Evolutionary conservation across 2,329 filamentous ascomycete genomes (phyloP).

Genomic region (Bimuria novae-zelandiae): DNA sequence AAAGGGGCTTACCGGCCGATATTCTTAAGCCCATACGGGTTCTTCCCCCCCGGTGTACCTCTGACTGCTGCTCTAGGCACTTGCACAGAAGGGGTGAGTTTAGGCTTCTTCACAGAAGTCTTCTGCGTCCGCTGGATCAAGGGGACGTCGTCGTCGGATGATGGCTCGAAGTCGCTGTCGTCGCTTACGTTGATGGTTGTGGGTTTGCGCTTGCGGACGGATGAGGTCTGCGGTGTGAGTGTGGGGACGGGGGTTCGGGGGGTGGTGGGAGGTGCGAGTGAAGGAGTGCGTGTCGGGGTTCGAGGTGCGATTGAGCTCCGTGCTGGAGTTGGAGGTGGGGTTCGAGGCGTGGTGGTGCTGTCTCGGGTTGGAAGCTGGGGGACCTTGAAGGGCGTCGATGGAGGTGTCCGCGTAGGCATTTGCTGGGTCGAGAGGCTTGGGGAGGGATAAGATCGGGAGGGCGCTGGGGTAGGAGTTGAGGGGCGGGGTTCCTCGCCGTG

Average conservation of each 20-base stretch:
- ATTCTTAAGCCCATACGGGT: no score
- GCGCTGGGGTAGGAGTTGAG: no score
- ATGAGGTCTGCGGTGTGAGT: not conserved
- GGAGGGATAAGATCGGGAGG: constrained; percentile 4
- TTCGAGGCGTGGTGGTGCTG: constrained; percentile 5
- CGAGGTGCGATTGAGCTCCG: not conserved
- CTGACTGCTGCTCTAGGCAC: not conserved
- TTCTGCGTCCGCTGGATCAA: not conserved
- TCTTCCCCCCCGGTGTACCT: no score
- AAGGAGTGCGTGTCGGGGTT: constrained; percentile 7
- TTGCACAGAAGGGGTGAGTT: not conserved
- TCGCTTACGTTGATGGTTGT: constrained; percentile 12
- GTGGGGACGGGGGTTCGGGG: constrained; percentile 12
- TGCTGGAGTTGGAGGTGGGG: constrained; percentile 4
- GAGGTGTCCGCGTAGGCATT: not conserved
- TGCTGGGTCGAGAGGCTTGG: not conserved
- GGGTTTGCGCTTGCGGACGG: constrained; percentile 6
- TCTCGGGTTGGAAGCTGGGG: constrained; percentile 9
- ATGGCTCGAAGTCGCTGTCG: constrained; percentile 17
- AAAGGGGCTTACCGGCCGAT: no score
- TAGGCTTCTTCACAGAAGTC: constrained; percentile 5
- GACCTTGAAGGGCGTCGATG: constrained; percentile 13
- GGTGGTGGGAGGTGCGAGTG: not conserved
- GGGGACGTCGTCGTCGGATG: constrained; percentile 1
- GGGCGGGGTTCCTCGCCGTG: no score